phyloP scores from a whole-genome alignment of 2,329 filamentous ascomycete species.

The Cercospora janseana region DNA sequence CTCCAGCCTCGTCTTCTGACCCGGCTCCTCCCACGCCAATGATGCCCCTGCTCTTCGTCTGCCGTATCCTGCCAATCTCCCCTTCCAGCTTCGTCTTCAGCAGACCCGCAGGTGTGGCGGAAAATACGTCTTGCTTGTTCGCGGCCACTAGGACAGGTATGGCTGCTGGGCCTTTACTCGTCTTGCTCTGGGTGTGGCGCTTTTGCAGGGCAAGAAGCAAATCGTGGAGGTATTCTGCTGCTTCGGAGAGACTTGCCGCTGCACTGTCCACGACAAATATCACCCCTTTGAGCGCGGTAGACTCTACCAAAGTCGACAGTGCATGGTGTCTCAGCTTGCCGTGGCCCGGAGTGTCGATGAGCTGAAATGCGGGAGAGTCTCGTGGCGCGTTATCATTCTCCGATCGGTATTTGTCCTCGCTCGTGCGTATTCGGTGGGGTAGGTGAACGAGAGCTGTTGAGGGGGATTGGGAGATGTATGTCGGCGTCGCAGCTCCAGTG shows the following conservation, averaged over 20 bases:
- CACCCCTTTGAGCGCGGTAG: constrained; percentile 63
- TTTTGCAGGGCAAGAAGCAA: constrained; percentile 80
- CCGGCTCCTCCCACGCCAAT: constrained; percentile 75
- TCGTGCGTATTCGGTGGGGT: constrained; percentile 51
- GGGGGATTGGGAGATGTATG: constrained; percentile 63
- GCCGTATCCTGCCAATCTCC: constrained; percentile 76
- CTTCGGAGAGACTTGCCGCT: constrained; percentile 59
- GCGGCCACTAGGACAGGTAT: constrained; percentile 81
- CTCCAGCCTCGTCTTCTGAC: constrained; percentile 54
- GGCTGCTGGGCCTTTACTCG: constrained; percentile 56
- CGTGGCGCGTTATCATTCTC: constrained; percentile 60
- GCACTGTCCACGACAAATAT: constrained; percentile 84
- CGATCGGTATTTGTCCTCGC: constrained; percentile 64
- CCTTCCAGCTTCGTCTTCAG: constrained; percentile 73
- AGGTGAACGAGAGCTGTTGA: constrained; percentile 57
- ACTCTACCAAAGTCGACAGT: constrained; percentile 47
- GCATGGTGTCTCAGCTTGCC: constrained; percentile 81
- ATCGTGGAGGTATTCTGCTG: constrained; percentile 85
- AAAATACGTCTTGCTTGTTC: constrained; percentile 96
- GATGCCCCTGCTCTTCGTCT: constrained; percentile 74
- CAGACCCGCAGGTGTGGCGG: constrained; percentile 74
- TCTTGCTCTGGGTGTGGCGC: constrained; percentile 58
- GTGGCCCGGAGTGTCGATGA: constrained; percentile 91
- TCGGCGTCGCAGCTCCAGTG: constrained; percentile 54
- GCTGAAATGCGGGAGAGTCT: constrained; percentile 65